Base-by-base conservation (phyloP, 208 protist genomes). In the Leptomonas seymouri region DNA sequence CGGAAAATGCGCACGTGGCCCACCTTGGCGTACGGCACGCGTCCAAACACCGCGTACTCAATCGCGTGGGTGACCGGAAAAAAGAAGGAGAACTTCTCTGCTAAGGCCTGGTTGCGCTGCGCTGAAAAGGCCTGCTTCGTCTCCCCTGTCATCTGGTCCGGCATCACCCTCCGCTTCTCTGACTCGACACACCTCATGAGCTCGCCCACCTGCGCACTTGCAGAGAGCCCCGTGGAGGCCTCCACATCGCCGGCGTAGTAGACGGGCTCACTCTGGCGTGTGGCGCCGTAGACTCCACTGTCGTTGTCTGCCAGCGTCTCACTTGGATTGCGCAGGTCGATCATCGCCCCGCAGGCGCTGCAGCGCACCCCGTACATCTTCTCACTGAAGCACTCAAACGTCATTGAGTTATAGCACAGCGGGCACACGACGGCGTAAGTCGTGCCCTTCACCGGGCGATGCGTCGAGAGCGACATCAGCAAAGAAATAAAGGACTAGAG, bases 1-100 rank as follows among this genome's bases (percentile, higher is more conserved):
- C 86, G 83, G 66, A 96, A 96, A 15, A 96, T 76, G 42, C 87
- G 87, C 12, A 96, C 75, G 65, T 93, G 67, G 0, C 91, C 91
- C 23, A 96, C 70, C 61, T 78, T 84, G 0, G 82, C 84, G 50
- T 80, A 66, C 11, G 87, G 87, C 42, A 74, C 78, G 14, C n/a
- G 78, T 25, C 91, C 91, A 73, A 96, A 91, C 0, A 93, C 25
- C n/a, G 93, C 20, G 54, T 80, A 89, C 76, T 96, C 91, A 28
- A 96, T 80, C 0, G 57, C 68, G 65, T 93, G 53, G 1, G 87
- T 89, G 7, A 96, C 23, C 2, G 82, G 84, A 61, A 84, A 81
- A 21, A 96, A 77, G 65, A 93, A 86, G 18, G 71, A 93, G 65
- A 93, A 84, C 46, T 73, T 79, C 45, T 93, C 77, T 9, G 86